Evolutionary conservation across 1,284 basidiomycete species (phyloP).

Genomic region (Mrakiaceae sp.): DNA sequence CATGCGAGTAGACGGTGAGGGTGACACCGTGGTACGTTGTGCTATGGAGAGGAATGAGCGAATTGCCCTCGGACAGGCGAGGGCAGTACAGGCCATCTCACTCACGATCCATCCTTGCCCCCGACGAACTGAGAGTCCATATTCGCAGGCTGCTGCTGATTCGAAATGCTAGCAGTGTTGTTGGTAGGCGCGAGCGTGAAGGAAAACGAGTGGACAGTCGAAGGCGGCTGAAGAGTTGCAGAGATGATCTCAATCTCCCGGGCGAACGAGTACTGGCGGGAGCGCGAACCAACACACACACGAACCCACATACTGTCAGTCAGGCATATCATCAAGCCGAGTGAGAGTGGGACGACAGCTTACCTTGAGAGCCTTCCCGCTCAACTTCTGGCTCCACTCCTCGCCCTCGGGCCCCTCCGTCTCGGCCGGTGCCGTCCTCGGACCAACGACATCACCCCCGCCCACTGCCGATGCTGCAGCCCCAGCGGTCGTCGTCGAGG

Average conservation of each 20-base stretch:
- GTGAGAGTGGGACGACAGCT: neutral
- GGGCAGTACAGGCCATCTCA: no score
- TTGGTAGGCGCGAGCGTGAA: constrained; percentile 41
- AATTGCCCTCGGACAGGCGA: constrained; percentile 23
- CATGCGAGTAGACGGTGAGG: constrained; percentile 86
- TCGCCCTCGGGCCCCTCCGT: no score
- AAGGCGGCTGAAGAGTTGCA: constrained; percentile 77
- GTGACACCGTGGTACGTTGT: constrained; percentile 76
- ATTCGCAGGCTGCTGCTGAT: no score
- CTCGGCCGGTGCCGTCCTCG: no score
- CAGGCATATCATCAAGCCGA: neutral
- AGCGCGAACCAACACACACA: no score
- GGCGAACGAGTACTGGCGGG: constrained; percentile 6
- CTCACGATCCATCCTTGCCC: no score
- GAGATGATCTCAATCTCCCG: constrained; percentile 72
- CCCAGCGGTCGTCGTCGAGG: neutral
- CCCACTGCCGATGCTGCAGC: no score
- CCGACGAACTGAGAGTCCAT: no score
- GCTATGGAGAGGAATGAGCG: constrained; percentile 34
- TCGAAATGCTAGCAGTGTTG: neutral
- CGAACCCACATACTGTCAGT: neutral
- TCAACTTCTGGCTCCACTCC: neutral
- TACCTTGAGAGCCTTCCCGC: constrained; percentile 6
- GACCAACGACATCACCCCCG: no score
- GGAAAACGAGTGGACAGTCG: constrained; percentile 84